A percentile compares a stretch with the other conserved stretches of the same genome.
phyloP scores from a whole-genome alignment of 768 basidiomycete species.

The Tephrocybe rancida region DNA sequence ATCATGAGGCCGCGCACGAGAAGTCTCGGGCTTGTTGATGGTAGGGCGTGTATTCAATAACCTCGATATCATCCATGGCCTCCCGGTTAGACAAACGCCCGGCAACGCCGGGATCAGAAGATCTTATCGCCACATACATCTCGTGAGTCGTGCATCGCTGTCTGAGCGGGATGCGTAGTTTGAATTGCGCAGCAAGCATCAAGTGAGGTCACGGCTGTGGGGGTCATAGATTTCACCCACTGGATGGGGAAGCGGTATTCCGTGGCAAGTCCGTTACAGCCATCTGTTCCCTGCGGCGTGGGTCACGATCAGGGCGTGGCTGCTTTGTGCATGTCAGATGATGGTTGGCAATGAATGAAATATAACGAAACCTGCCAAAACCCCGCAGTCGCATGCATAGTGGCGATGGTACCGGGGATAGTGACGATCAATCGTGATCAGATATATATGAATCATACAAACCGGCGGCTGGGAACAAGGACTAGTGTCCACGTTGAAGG shows the following conservation, averaged over 20 bases:
- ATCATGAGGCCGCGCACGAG: no score
- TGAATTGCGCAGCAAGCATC: background rate
- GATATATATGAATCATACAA: background rate
- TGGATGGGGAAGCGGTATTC: constrained; percentile 7
- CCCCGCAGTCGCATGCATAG: background rate
- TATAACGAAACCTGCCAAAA: background rate
- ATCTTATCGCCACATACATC: no score
- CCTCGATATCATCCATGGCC: no score
- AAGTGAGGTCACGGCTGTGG: background rate
- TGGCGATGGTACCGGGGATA: background rate
- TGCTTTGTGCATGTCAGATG: constrained; percentile 3
- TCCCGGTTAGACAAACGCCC: no score
- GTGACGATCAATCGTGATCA: background rate
- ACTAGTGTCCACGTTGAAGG: background rate
- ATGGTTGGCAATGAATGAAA: background rate
- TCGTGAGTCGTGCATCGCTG: no score
- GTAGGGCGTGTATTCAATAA: no score
- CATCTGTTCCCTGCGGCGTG: constrained; percentile 1
- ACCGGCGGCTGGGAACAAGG: background rate
- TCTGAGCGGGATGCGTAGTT: no score
- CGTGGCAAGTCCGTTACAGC: constrained; percentile 1
- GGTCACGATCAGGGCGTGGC: background rate
- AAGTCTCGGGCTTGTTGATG: no score
- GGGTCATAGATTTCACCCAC: background rate
- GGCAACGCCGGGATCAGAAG: no score